These are phyloP conservation scores for Physocladia obscura DNA, from an alignment of 192 early-diverging fungal genomes.

Conservation along the genomic window DNA sequence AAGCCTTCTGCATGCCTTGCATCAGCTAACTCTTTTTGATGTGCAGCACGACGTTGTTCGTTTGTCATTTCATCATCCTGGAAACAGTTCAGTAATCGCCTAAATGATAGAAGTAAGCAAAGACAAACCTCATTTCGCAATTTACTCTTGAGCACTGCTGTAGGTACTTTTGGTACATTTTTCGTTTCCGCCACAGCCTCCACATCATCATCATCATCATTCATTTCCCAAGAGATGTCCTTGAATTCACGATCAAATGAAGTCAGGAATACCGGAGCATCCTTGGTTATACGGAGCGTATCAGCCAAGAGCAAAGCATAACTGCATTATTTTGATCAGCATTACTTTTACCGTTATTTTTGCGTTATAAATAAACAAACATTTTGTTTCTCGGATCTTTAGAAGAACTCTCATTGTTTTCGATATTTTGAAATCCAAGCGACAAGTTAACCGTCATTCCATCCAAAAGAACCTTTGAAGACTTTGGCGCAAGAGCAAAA, in stretches of 20 bases:
- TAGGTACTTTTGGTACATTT: constrained; percentile 16
- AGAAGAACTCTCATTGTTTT: constrained; percentile 61
- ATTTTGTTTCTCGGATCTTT: constrained; percentile 70
- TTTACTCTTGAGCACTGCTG: constrained; percentile 36
- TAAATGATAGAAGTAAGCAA: background rate
- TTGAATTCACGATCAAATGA: constrained; percentile 57
- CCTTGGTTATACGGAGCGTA: constrained; percentile 65
- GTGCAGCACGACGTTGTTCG: constrained; percentile 74
- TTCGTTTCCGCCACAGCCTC: constrained; percentile 26
- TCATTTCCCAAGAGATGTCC: constrained; percentile 50
- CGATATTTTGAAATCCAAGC: constrained; percentile 83
- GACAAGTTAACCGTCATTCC: constrained; percentile 86
- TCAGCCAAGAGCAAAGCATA: constrained; percentile 87
- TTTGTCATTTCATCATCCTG: constrained; percentile 71
- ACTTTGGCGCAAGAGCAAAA: constrained; percentile 76
- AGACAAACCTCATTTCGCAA: constrained; percentile 26
- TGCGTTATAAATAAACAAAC: constrained; percentile 30
- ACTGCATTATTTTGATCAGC: constrained; percentile 25
- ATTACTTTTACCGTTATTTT: constrained; percentile 8
- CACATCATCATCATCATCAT: constrained; percentile 43
- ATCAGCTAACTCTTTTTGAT: constrained; percentile 84
- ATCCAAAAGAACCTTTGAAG: constrained; percentile 60
- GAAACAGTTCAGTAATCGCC: background rate
- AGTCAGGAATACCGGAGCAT: constrained; percentile 59
- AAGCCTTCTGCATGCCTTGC: constrained; percentile 77